phyloP scores from a whole-genome alignment of 352 stramenopile genomes.

The Globisporangium spinosum region DNA sequence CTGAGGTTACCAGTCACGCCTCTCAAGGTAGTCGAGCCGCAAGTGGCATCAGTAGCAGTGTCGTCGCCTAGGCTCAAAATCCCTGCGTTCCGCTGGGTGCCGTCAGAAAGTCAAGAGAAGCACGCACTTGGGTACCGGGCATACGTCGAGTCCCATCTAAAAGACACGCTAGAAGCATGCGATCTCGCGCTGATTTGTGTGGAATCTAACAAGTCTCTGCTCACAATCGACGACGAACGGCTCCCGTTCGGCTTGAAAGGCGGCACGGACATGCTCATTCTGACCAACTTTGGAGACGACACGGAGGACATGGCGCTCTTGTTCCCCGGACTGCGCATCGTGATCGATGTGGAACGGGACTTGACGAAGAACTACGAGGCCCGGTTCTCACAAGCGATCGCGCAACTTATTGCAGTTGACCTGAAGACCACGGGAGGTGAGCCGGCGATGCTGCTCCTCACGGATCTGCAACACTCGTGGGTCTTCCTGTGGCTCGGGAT shows the following conservation, averaged over 20 bases:
- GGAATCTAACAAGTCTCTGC: slow-evolving; percentile 9
- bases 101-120: not conserved
- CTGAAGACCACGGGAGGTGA: slow-evolving; percentile 8
- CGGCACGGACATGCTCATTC: slow-evolving; percentile 11
- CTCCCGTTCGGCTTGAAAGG: slow-evolving; percentile 9
- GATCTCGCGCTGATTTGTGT: slow-evolving; percentile 10
- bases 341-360: slow-evolving; percentile 4
- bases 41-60: not conserved
- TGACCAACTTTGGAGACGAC: slow-evolving; percentile 13
- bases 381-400: slow-evolving; percentile 8
- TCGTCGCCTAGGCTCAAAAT: not conserved
- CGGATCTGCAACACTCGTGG: slow-evolving; percentile 7
- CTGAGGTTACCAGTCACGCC: not conserved
- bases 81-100: not conserved
- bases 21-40: not conserved
- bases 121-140: slow-evolving; percentile 11
- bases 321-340: slow-evolving; percentile 11
- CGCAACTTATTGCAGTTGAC: slow-evolving; percentile 9
- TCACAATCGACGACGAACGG: slow-evolving; percentile 10
- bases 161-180: slow-evolving; percentile 5
- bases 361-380: slow-evolving; percentile 6
- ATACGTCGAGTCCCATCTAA: slow-evolving; percentile 8
- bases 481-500: slow-evolving; percentile 14
- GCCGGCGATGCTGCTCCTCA: slow-evolving; percentile 12
- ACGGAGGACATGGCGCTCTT: slow-evolving; percentile 8